Percentiles rank a stretch among this genome's conserved stretches.
Evolutionary conservation across 345 rosid species (phyloP).

Genomic region (Barbarea vulgaris): DNA sequence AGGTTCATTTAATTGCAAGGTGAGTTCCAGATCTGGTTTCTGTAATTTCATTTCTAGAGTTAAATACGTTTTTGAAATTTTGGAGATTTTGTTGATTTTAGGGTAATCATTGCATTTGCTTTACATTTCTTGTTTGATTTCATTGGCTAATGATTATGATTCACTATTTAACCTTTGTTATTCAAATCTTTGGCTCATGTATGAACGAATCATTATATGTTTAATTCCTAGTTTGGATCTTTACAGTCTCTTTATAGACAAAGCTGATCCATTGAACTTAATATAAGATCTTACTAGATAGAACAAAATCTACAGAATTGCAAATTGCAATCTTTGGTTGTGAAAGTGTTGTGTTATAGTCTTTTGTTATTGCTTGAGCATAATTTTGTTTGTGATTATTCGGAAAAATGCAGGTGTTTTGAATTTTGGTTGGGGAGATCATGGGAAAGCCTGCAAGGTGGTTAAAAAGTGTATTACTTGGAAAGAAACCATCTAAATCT

Average conservation of each 20-base stretch:
- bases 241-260: neutral
- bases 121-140: conserved; percentile 2
- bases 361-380: neutral
- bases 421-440: conserved; percentile 7
- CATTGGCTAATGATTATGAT: conserved; percentile 19
- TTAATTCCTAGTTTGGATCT: neutral
- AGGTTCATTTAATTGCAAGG: conserved; percentile 52
- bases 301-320: neutral
- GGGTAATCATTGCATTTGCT: conserved; percentile 14
- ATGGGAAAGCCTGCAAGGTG: conserved; percentile 90
- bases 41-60: neutral
- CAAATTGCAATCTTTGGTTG: neutral
- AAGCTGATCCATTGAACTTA: conserved; percentile 16
- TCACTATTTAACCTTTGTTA: neutral
- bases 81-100: conserved; percentile 5
- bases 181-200: conserved; percentile 4
- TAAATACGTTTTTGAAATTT: neutral
- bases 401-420: conserved; percentile 27
- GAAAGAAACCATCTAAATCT: conserved; percentile 84
- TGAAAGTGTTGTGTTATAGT: neutral
- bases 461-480: conserved; percentile 78
- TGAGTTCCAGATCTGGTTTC: conserved; percentile 66
- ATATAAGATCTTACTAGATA: neutral
- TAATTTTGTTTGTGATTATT: conserved; percentile 15
- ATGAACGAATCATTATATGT: neutral